phyloP scores from a whole-genome alignment of 139 green algal species.

The Chlamydomonas sphaeroides region DNA sequence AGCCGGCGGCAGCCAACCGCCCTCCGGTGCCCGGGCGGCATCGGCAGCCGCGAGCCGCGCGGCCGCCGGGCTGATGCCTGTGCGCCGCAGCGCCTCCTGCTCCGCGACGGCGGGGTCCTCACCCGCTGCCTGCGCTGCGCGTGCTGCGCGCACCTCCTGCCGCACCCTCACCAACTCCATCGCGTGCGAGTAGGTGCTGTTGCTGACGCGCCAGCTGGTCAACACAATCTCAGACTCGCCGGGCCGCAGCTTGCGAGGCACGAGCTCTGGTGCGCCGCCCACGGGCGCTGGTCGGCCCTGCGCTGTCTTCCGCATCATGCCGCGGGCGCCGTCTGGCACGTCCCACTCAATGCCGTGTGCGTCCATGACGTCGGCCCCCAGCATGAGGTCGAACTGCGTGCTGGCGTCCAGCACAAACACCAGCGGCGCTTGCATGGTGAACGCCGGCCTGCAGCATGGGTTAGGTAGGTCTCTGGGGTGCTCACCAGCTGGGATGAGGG shows the following conservation, averaged over 20 bases:
- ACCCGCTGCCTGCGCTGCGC: background rate
- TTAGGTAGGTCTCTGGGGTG: too few relatives aligned
- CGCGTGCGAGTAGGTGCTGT: background rate
- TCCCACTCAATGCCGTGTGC: background rate
- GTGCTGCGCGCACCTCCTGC: background rate
- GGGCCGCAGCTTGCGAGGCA: background rate
- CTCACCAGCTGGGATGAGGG: too few relatives aligned
- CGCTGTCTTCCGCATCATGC: background rate
- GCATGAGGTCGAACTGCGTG: background rate
- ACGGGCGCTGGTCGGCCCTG: background rate
- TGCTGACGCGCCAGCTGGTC: background rate
- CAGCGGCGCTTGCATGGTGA: background rate
- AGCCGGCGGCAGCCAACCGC: too few relatives aligned
- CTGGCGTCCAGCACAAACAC: background rate
- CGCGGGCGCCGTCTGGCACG: background rate
- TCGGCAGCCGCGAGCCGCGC: too few relatives aligned
- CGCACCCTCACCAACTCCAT: background rate
- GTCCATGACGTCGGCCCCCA: background rate
- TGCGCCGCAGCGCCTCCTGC: too few relatives aligned
- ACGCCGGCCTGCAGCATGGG: background rate
- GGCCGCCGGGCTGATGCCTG: too few relatives aligned
- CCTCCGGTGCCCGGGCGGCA: too few relatives aligned
- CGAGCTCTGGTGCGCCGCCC: background rate
- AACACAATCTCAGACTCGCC: background rate
- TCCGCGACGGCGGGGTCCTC: too few relatives aligned